A percentile compares a stretch with the other conserved stretches of the same genome.
Evolutionary conservation across 192 early-diverging fungal genomes (phyloP).

Genomic region (Backusella psychrophila): DNA sequence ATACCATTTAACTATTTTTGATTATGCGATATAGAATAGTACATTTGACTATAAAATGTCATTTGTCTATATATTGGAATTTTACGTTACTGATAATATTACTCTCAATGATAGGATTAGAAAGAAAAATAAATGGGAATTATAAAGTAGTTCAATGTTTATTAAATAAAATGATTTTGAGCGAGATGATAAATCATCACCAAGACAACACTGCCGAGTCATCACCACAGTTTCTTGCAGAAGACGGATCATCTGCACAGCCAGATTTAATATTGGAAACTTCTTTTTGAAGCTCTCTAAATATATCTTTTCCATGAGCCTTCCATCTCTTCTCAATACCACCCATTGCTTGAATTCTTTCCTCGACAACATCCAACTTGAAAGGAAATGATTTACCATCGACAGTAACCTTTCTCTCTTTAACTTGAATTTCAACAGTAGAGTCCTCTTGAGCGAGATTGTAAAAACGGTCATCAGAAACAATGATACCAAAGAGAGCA

Average conservation of each 20-base stretch:
- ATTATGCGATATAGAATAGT: too few species aligned
- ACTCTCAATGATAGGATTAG: too few species aligned
- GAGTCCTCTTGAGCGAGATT: conserved; percentile 69
- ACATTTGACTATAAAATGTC: too few species aligned
- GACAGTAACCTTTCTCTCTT: conserved; percentile 44
- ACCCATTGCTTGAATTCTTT: conserved; percentile 21
- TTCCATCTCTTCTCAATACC: conserved; percentile 27
- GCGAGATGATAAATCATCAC: neutral
- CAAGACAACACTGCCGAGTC: neutral
- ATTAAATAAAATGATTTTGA: neutral
- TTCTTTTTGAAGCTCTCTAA: conserved; percentile 24
- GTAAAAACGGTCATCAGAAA: conserved; percentile 76
- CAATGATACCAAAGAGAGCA: conserved; percentile 73
- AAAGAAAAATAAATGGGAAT: too few species aligned
- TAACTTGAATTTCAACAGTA: conserved; percentile 68
- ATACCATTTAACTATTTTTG: too few species aligned
- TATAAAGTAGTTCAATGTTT: neutral
- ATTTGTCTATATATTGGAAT: too few species aligned
- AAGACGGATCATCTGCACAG: neutral
- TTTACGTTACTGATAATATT: too few species aligned
- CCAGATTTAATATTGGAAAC: neutral
- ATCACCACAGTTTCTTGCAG: neutral
- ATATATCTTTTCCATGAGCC: conserved; percentile 18
- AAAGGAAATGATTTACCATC: conserved; percentile 10
- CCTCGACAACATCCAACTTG: conserved; percentile 26